A percentile compares a stretch with the other conserved stretches of the same genome.
These are phyloP conservation scores for Trypanosoma congolense DNA, from an alignment of 208 protist species.

Conservation along the genomic window DNA sequence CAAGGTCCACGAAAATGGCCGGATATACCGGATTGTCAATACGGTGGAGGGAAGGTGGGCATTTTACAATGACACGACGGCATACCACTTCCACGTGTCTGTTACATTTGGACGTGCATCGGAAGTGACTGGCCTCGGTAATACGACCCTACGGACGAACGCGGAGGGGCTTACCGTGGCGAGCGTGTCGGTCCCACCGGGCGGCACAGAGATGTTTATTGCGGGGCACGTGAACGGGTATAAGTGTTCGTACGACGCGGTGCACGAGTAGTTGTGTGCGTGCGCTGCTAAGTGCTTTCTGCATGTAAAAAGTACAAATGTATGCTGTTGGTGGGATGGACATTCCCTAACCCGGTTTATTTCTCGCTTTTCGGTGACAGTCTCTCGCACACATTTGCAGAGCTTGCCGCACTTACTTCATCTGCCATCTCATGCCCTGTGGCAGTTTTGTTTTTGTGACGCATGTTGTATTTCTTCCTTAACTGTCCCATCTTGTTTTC, in stretches of 20 bases:
- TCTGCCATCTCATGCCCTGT: too few species aligned
- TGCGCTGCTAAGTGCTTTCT: background rate
- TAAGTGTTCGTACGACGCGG: constrained; percentile 48
- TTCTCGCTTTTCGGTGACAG: background rate
- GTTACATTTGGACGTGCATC: constrained; percentile 57
- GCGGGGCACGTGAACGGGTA: constrained; percentile 66
- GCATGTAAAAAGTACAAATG: background rate
- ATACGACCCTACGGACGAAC: constrained; percentile 30
- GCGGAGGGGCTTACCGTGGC: constrained; percentile 37
- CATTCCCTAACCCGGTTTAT: background rate
- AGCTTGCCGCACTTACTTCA: too few species aligned
- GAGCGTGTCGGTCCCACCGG: constrained; percentile 44
- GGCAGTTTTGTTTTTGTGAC: too few species aligned
- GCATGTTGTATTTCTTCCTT: too few species aligned
- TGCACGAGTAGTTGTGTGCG: constrained; percentile 21
- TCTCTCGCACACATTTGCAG: too few species aligned
- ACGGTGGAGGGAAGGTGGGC: constrained; percentile 67
- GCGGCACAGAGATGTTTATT: constrained; percentile 68
- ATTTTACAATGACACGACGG: constrained; percentile 72
- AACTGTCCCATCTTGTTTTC: too few species aligned
- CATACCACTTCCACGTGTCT: constrained; percentile 50
- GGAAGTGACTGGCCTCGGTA: constrained; percentile 36
- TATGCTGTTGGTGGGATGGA: background rate
- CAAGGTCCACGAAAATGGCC: constrained; percentile 53
- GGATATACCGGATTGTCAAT: constrained; percentile 77